Conservation (phyloP, 257 asterid species). For the Mitragyna speciosa region DNA sequence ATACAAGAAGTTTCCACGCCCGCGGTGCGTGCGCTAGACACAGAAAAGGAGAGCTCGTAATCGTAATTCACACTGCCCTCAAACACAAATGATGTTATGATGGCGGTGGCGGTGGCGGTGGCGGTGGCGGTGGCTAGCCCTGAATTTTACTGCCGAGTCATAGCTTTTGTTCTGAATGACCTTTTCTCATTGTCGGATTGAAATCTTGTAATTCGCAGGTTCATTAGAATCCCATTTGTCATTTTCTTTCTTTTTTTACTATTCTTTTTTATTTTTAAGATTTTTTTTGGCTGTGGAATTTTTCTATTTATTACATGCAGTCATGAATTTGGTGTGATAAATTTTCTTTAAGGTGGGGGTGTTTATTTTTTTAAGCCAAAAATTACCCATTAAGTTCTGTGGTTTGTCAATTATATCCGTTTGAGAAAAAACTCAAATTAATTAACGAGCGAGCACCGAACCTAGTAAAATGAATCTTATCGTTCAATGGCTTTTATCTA, state of each 20-base stretch:
- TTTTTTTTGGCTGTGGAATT: not conserved
- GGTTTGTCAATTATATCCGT: not conserved
- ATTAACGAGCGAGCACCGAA: not conserved
- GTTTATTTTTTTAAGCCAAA: not conserved
- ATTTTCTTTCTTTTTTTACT: not conserved
- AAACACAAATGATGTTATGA: not conserved
- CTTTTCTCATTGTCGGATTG: not conserved
- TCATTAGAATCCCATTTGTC: not conserved
- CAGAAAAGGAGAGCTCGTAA: not conserved
- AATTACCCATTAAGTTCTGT: not conserved
- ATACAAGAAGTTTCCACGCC: not conserved
- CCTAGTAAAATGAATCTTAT: not conserved
- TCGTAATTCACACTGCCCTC: not conserved
- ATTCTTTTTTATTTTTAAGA: not conserved
- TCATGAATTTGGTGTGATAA: not conserved
- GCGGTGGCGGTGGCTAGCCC: not conserved
- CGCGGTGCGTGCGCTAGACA: too few species aligned
- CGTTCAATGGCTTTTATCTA: not conserved
- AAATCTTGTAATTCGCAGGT: slow-evolving; percentile 12
- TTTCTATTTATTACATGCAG: not conserved
- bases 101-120: not conserved
- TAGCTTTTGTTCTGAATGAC: not conserved
- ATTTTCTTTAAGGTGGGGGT: not conserved
- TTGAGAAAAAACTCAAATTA: not conserved
- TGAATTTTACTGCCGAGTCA: not conserved